Percentiles rank a stretch among this genome's conserved stretches.
phyloP scores from a whole-genome alignment of 371 early-diverging fungal genomes.

The Smittium culicis region DNA sequence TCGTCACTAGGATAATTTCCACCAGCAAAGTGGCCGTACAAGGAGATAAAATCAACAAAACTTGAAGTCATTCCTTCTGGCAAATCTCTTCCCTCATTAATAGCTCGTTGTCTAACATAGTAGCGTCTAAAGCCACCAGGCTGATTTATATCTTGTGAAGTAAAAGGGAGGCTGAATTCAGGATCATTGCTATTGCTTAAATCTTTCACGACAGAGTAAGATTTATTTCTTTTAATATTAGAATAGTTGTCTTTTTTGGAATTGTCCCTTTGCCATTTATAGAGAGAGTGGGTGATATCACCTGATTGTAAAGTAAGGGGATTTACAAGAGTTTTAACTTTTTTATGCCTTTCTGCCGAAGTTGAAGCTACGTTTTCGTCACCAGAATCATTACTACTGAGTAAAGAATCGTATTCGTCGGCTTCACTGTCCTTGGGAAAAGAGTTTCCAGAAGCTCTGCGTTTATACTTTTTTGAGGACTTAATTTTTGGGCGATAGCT shows the following conservation, averaged over 20 bases:
- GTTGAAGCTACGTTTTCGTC: background rate
- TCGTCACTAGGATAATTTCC: slow-evolving; percentile 75
- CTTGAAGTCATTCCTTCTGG: slow-evolving; percentile 64
- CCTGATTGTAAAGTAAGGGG: slow-evolving; percentile 52
- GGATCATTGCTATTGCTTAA: slow-evolving; percentile 16
- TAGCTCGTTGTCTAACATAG: slow-evolving; percentile 58
- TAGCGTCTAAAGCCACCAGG: slow-evolving; percentile 87
- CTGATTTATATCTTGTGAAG: slow-evolving; percentile 23
- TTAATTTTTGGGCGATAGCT: background rate
- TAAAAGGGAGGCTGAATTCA: slow-evolving; percentile 27
- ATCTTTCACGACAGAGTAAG: slow-evolving; percentile 20
- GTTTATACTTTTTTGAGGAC: background rate
- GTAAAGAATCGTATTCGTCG: background rate
- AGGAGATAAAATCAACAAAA: slow-evolving; percentile 85
- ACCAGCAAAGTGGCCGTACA: slow-evolving; percentile 92
- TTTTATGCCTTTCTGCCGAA: background rate
- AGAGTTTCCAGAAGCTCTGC: background rate
- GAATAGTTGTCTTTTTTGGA: slow-evolving; percentile 9
- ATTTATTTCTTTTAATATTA: slow-evolving; percentile 16
- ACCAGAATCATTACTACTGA: background rate
- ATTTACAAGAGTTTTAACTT: slow-evolving; percentile 18
- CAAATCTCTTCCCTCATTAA: slow-evolving; percentile 44
- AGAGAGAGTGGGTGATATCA: slow-evolving; percentile 71
- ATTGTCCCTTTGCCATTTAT: slow-evolving; percentile 73
- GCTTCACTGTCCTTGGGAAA: background rate